A percentile compares a stretch with the other conserved stretches of the same genome.
phyloP scores from a whole-genome alignment of 345 rosid species.

The Populus nigra region DNA sequence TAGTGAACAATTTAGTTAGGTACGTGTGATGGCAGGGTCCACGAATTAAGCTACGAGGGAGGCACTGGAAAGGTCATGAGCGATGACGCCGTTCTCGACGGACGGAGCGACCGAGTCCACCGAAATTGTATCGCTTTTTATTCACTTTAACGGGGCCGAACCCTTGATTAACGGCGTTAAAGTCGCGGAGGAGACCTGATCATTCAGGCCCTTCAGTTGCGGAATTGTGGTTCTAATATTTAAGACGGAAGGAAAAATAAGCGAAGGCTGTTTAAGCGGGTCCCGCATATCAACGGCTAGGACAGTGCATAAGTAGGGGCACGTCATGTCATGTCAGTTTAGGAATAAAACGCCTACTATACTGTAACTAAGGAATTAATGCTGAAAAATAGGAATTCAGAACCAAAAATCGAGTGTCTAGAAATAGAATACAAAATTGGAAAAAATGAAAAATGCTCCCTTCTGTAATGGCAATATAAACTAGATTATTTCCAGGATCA shows the following conservation, averaged over 20 bases:
- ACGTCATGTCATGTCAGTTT: conserved; percentile 15
- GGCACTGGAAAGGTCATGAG: neutral
- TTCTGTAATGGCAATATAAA: too few species aligned
- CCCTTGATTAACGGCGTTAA: conserved; percentile 45
- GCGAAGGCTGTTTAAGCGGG: neutral
- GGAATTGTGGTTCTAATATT: neutral
- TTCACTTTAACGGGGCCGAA: conserved; percentile 6
- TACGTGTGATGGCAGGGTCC: too few species aligned
- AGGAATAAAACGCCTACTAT: neutral
- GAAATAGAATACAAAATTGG: too few species aligned
- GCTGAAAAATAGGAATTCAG: neutral
- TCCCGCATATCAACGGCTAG: conserved; percentile 27
- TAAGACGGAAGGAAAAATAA: neutral
- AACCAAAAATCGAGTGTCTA: too few species aligned
- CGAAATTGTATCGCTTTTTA: neutral
- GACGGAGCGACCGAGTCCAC: conserved; percentile 4
- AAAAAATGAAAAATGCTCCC: too few species aligned
- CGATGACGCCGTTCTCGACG: conserved; percentile 30
- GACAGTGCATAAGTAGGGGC: conserved; percentile 1
- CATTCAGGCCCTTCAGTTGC: conserved; percentile 16
- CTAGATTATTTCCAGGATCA: too few species aligned
- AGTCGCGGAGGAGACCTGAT: neutral
- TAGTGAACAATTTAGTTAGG: too few species aligned
- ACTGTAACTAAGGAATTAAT: too few species aligned
- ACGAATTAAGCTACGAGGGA: neutral